A percentile compares a stretch with the other conserved stretches of the same genome.
These are phyloP conservation scores for Aureobasidium pullulans DNA, from an alignment of 2,329 filamentous ascomycete species.

Conservation along the genomic window DNA sequence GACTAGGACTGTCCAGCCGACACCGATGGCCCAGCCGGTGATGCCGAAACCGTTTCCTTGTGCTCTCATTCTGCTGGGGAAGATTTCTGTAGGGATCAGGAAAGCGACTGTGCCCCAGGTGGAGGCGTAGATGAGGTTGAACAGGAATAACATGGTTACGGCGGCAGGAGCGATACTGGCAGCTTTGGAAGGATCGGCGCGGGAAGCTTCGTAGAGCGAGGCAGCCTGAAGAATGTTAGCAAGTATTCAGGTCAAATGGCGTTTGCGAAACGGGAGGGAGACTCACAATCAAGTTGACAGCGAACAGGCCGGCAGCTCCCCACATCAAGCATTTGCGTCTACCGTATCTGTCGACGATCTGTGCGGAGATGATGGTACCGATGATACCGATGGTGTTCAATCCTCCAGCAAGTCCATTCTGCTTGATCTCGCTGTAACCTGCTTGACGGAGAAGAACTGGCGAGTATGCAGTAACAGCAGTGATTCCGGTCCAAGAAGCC, in stretches of 20 bases:
- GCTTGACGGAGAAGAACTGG: slow-evolving; percentile 28
- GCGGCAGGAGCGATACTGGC: slow-evolving; percentile 38
- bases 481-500: slow-evolving; percentile 39
- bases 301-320: slow-evolving; percentile 32
- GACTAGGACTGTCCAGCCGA: slow-evolving; percentile 47
- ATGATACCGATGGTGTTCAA: slow-evolving; percentile 47
- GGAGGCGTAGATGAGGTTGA: slow-evolving; percentile 46
- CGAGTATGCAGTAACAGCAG: slow-evolving; percentile 28
- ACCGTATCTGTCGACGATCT: slow-evolving; percentile 45
- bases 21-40: slow-evolving; percentile 52
- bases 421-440: slow-evolving; percentile 32
- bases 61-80: slow-evolving; percentile 49
- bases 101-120: slow-evolving; percentile 46
- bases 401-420: slow-evolving; percentile 44
- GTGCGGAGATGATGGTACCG: slow-evolving; percentile 44
- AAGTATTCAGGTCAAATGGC: too few species aligned
- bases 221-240: slow-evolving; percentile 23
- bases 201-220: slow-evolving; percentile 37
- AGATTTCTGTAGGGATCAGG: slow-evolving; percentile 49
- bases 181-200: slow-evolving; percentile 29
- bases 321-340: slow-evolving; percentile 36
- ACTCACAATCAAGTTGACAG: slow-evolving; percentile 34
- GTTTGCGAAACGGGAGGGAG: neutral
- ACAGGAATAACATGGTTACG: slow-evolving; percentile 43
- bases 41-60: slow-evolving; percentile 54